Evolutionary conservation across 371 early-diverging fungal species (phyloP), one percentile per base, ranked within the genome.

Genomic region (Apophysomyces elegans): DNA sequence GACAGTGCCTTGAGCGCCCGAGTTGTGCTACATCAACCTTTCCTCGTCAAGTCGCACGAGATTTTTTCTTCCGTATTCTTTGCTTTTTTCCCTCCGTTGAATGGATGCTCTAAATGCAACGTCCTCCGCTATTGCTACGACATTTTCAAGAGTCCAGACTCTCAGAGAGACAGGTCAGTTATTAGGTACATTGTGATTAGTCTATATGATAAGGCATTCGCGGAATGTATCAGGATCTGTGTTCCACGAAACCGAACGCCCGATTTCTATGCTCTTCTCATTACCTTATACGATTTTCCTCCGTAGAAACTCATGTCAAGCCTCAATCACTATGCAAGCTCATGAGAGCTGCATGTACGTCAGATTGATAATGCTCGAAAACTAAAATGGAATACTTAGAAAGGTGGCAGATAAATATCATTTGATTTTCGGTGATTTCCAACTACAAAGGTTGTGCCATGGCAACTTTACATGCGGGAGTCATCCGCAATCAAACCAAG

Each of bases 231-330:
- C 54, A 50, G 54, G 54, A 50, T 50, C 54, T 50, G 54, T 50
- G 54, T 50, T 50, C 54, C 54, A 50, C 54, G 18, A 50, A 50
- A 50, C 54, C 54, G 54, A 50, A 50, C 54, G 54, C 54, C 54
- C 54, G 54, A 50, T 50, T 50, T 50, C 54, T 41, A 41, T 41
- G 8, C 41, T 41, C 11, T 41, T 41, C 41, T 41, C 13, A 11
- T 50, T 50, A 21, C 54, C 54, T 50, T 50, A 50, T 50, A 21
- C 54, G 21, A 50, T 18, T n/a, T 50, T 21, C 54, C 54, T 21
- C 54, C 54, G 54, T 26, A 50, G 21, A 21, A 16, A 50, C 7
- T 21, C 21, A 8, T 21, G 3, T 50, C 21, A 16, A 21, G n/a
- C 54, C 54, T 18, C 54, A 50, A 50, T 5, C 7, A 50, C 7